Evolutionary conservation across 164 flowering plant genomes (phyloP).

Genomic region (Liquidambar formosana): DNA sequence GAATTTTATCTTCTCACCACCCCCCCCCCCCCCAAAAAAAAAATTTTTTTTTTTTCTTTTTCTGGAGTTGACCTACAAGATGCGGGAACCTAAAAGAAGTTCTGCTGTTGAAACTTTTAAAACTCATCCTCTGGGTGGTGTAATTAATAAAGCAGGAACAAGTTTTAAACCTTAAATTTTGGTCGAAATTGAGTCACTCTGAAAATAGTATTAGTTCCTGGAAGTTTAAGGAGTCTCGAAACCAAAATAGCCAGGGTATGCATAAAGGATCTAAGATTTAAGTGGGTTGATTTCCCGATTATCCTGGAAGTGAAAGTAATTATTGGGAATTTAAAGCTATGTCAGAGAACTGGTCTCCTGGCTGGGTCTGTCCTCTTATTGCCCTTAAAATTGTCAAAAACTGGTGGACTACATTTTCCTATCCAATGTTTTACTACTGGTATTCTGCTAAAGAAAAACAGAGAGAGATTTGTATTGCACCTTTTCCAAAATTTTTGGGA

Average conservation of each 20-base stretch:
- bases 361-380: background rate
- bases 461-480: background rate
- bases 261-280: no score
- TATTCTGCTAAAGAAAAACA: background rate
- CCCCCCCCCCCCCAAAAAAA: no score
- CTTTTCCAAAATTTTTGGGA: background rate
- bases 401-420: background rate
- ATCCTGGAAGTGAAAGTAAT: background rate
- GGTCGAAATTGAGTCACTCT: background rate
- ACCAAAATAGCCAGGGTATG: background rate
- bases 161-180: background rate
- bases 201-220: background rate
- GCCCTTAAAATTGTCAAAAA: background rate
- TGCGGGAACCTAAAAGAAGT: background rate
- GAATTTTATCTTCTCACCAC: background rate
- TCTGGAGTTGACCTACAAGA: background rate
- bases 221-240: background rate
- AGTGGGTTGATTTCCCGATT: background rate
- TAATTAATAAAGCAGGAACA: background rate
- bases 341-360: background rate
- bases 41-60: background rate
- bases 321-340: background rate
- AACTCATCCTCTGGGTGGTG: background rate
- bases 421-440: background rate
- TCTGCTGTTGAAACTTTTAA: background rate